phyloP scores from a whole-genome alignment of 192 early-diverging fungal genomes.

The Linnemannia elongata region DNA sequence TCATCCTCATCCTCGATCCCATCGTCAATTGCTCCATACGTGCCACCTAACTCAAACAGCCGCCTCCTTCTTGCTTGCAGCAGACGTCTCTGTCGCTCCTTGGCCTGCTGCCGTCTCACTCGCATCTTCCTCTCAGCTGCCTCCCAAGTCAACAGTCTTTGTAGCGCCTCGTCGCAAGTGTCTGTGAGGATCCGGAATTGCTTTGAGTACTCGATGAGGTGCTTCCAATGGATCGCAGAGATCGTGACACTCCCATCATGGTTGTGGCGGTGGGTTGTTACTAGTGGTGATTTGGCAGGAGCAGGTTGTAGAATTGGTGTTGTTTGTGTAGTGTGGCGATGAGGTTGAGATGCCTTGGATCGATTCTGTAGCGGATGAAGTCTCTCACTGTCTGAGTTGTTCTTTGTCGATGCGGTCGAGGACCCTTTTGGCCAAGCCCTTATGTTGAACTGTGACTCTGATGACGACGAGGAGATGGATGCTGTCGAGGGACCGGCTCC shows the following conservation, averaged over 20 bases:
- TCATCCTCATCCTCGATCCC: slow-evolving; percentile 28
- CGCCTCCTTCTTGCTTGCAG: not conserved
- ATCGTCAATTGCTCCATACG: slow-evolving; percentile 21
- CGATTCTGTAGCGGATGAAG: not conserved
- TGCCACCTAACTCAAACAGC: slow-evolving; percentile 7
- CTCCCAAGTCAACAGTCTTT: slow-evolving; percentile 11
- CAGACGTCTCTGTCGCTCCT: not conserved
- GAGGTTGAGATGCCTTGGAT: not conserved
- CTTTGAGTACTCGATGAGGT: slow-evolving; percentile 15
- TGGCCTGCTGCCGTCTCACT: not conserved
- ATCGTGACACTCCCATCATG: slow-evolving; percentile 15
- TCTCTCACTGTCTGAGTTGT: not conserved
- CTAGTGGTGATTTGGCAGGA: not conserved
- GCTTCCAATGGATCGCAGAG: not conserved
- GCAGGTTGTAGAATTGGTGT: not conserved
- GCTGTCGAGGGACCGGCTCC: not conserved
- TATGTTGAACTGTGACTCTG: slow-evolving; percentile 4
- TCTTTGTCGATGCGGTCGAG: not conserved
- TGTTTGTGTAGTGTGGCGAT: not conserved
- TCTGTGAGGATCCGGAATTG: slow-evolving; percentile 5
- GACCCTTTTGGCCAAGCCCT: not conserved
- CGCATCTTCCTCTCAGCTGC: slow-evolving; percentile 3
- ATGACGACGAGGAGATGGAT: slow-evolving; percentile 1
- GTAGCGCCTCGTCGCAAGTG: slow-evolving; percentile 8
- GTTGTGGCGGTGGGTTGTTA: not conserved